Base-by-base conservation (phyloP, 108 stramenopile species). In the Hondaea fermentalgiana region DNA sequence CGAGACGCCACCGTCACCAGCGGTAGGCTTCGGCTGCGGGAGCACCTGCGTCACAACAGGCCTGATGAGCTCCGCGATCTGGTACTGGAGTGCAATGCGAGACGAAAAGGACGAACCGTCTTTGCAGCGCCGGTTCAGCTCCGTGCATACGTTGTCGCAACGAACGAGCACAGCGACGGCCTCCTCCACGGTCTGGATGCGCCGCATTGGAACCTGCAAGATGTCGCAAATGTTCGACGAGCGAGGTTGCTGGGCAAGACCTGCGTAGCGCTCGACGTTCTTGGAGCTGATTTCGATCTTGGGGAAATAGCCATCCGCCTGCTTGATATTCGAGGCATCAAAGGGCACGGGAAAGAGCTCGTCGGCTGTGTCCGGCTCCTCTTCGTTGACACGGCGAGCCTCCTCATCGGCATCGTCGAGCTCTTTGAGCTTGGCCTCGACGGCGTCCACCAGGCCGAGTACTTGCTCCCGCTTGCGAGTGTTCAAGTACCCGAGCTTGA, bases 31-130 rank as follows among this genome's bases (percentile, higher is more conserved):
- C 2, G 88, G 88, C 64, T 21, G 42, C 17, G 88, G 88, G 10
- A 88, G 69, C 21, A 88, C 72, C 72, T 88, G 71, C 23, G 90
- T 91, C 83, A 91, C 88, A 72, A 91, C 88, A 10, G 87, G 21
- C 23, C 87, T 57, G 58, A 91, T 91, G 35, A 91, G 58, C 60
- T 60, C 72, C 8, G 59, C 55, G 12, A 89, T 76, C 76, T 87
- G 72, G 88, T 88, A 89, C 58, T 91, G 87, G 23, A 88, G 87
- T 35, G 87, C 87, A 35, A 88, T 44, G n/a, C 87, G 87, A 6
- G 59, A 58, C 6, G 87, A 88, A 28, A 60, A 88, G 44, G 59
- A 60, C 6, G 87, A 88, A 21, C 87, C 87, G 58, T 88, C 87
- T 23, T 60, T 58, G 59, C 59, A 88, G 59, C 87, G 57, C 23